A percentile compares a stretch with the other conserved stretches of the same genome.
Conservation (phyloP, 768 basidiomycete genomes). For the Tubosaeta sp. region DNA sequence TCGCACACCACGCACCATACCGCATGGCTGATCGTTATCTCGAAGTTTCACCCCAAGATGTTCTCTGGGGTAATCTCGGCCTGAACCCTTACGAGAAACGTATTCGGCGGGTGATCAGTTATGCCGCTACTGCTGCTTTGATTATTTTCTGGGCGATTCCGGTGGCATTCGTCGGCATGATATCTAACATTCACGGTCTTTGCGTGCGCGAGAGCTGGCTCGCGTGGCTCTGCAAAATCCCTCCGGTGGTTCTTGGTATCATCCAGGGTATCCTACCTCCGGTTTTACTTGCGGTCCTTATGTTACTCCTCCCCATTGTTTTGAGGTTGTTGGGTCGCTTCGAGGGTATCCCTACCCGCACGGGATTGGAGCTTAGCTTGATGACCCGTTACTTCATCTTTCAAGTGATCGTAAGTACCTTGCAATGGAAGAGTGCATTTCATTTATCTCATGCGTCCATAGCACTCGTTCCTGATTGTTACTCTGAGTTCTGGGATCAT, state of each 20-base stretch:
- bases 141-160: slow-evolving; percentile 90
- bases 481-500: slow-evolving; percentile 83
- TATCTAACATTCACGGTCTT: slow-evolving; percentile 77
- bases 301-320: slow-evolving; percentile 85
- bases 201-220: slow-evolving; percentile 67
- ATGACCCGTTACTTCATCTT: slow-evolving; percentile 94
- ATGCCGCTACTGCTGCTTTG: slow-evolving; percentile 70
- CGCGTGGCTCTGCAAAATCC: slow-evolving; percentile 77
- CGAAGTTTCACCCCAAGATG: slow-evolving; percentile 83
- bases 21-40: slow-evolving; percentile 72
- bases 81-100: slow-evolving; percentile 87
- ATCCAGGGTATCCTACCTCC: slow-evolving; percentile 88
- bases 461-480: slow-evolving; percentile 94
- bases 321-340: slow-evolving; percentile 76
- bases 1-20: slow-evolving; percentile 80
- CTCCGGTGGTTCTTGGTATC: slow-evolving; percentile 66
- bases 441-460: slow-evolving; percentile 4
- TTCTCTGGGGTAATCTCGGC: slow-evolving; percentile 88
- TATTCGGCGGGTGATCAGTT: slow-evolving; percentile 62
- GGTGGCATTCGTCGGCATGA: slow-evolving; percentile 77
- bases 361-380: slow-evolving; percentile 80
- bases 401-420: slow-evolving; percentile 73
- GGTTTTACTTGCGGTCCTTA: slow-evolving; percentile 81
- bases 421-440: background rate
- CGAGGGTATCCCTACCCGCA: slow-evolving; percentile 86